These are phyloP conservation scores for Chlorociboria aeruginascens DNA, from an alignment of 495 filamentous ascomycete species.

Conservation along the genomic window DNA sequence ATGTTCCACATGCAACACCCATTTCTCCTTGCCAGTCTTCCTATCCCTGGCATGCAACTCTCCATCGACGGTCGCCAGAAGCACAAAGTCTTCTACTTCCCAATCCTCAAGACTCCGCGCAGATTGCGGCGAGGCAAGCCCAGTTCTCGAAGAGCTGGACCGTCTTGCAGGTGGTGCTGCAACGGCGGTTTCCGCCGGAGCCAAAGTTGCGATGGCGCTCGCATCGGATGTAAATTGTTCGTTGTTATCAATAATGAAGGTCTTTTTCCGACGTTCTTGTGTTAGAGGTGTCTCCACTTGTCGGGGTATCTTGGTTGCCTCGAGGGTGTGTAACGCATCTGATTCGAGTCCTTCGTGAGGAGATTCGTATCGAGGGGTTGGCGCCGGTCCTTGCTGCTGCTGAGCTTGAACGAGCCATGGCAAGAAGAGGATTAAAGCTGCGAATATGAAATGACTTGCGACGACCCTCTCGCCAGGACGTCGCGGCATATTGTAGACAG, in stretches of 20 bases:
- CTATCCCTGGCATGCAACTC: constrained; percentile 87
- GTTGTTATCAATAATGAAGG: constrained; percentile 21
- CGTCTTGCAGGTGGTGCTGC: constrained; percentile 66
- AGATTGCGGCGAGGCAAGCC: constrained; percentile 66
- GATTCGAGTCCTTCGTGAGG: constrained; percentile 19
- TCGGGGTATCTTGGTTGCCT: constrained; percentile 18
- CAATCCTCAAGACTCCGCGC: constrained; percentile 96
- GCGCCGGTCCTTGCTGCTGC: constrained; percentile 40
- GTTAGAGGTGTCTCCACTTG: constrained; percentile 20
- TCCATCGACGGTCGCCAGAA: constrained; percentile 98
- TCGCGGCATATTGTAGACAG: constrained; percentile 36
- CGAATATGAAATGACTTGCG: constrained; percentile 31
- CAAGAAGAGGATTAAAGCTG: constrained; percentile 35
- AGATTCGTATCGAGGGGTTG: constrained; percentile 19
- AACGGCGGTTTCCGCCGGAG: constrained; percentile 76
- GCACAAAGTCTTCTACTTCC: constrained; percentile 99
- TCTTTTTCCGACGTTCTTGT: constrained; percentile 16
- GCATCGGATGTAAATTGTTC: constrained; percentile 41
- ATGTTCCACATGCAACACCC: constrained; percentile 70
- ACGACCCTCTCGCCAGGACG: constrained; percentile 36
- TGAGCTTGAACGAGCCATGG: constrained; percentile 46
- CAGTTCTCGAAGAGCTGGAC: constrained; percentile 49
- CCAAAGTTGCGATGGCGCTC: constrained; percentile 88
- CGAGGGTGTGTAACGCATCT: constrained; percentile 15
- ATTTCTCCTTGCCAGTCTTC: constrained; percentile 68